Evolutionary conservation across 179 eudicot genomes (phyloP).

Genomic region (Beta corolliflora): DNA sequence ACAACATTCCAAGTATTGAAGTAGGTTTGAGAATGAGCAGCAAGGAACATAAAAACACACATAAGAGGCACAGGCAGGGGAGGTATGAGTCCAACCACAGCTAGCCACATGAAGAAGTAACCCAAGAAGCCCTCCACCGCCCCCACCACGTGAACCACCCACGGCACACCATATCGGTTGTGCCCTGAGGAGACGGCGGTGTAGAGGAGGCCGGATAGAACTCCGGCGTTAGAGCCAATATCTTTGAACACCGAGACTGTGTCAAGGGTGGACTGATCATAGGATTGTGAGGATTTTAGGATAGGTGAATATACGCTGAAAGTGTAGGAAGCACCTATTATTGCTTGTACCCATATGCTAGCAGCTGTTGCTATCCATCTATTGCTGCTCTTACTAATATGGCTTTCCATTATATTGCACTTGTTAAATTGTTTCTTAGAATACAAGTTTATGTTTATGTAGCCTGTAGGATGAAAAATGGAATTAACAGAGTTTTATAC

Average conservation of each 20-base stretch:
- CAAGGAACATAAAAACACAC: conserved; percentile 61
- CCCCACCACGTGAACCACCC: conserved; percentile 57
- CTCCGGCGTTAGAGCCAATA: conserved; percentile 48
- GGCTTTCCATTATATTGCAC: not conserved
- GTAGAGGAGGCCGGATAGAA: not conserved
- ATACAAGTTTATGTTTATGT: not conserved
- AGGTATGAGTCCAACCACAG: conserved; percentile 46
- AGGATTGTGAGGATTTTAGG: conserved; percentile 54
- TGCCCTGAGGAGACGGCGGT: not conserved
- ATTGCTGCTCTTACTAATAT: not conserved
- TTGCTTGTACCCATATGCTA: conserved; percentile 64
- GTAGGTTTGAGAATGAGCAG: conserved; percentile 64
- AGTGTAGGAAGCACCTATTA: conserved; percentile 41
- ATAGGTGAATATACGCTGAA: conserved; percentile 51
- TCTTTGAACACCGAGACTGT: conserved; percentile 68
- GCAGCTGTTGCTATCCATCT: conserved; percentile 44
- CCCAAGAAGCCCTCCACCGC: conserved; percentile 62
- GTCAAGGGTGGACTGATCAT: conserved; percentile 68
- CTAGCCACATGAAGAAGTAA: conserved; percentile 65
- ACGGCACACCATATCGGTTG: conserved; percentile 39
- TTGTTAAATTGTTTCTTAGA: not conserved
- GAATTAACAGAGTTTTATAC: not conserved
- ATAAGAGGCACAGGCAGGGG: conserved; percentile 43
- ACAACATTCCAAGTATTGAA: conserved; percentile 75
- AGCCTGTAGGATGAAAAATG: not conserved